These are phyloP conservation scores for Cytospora schulzeri DNA, from an alignment of 2,329 filamentous ascomycete genomes.

Conservation along the genomic window DNA sequence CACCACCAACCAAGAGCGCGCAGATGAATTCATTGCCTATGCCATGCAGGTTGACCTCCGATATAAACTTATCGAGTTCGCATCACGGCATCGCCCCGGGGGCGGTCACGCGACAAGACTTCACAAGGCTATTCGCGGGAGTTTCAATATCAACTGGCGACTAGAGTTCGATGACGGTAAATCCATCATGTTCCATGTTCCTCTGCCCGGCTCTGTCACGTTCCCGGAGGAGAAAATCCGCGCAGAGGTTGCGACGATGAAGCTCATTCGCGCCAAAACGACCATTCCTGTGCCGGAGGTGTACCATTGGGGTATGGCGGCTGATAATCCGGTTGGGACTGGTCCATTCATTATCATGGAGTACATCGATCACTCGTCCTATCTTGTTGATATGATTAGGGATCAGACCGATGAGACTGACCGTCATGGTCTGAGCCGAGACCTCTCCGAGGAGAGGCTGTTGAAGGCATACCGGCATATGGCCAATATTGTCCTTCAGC, in stretches of 20 bases:
- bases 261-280: conserved; percentile 37
- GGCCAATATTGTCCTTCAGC: conserved; percentile 21
- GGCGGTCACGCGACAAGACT: neutral
- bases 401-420: neutral
- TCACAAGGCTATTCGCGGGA: conserved; percentile 5
- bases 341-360: conserved; percentile 45
- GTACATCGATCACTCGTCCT: conserved; percentile 35
- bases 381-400: conserved; percentile 1
- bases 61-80: conserved; percentile 13
- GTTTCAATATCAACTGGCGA: conserved; percentile 20
- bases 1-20: neutral
- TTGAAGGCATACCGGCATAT: conserved; percentile 17
- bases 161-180: conserved; percentile 20
- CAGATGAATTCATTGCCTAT: neutral
- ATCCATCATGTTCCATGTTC: conserved; percentile 12
- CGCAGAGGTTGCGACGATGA: conserved; percentile 41
- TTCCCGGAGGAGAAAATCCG: conserved; percentile 41
- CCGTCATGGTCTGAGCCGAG: neutral
- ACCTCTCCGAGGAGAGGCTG: neutral
- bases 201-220: conserved; percentile 24
- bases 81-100: neutral
- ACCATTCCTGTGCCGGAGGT: conserved; percentile 40
- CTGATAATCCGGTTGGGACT: conserved; percentile 38
- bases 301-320: conserved; percentile 36
- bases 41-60: neutral